Evolutionary conservation across 2,329 filamentous ascomycete genomes (phyloP).

Genomic region (Bisporella sp.): DNA sequence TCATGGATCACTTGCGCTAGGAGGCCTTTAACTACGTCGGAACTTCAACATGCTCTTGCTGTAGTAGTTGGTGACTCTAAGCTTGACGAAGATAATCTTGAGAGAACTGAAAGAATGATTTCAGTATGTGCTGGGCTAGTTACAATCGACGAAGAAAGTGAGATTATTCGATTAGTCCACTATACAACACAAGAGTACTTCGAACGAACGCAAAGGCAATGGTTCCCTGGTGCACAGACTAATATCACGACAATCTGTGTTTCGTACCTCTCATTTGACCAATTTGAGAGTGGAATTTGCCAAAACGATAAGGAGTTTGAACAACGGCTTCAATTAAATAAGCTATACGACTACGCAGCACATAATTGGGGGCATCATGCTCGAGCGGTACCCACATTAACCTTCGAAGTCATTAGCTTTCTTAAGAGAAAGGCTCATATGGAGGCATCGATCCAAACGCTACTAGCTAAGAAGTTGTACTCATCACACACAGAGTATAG

Average conservation of each 20-base stretch:
- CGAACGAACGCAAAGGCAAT: conserved; percentile 2
- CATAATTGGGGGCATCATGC: conserved; percentile 19
- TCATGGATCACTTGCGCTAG: neutral
- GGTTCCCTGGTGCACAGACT: conserved; percentile 11
- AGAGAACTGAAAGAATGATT: neutral
- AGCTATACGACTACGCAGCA: too few relatives aligned
- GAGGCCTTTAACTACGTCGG: conserved; percentile 25
- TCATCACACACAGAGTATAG: too few relatives aligned
- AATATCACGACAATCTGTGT: conserved; percentile 17
- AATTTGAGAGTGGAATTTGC: conserved; percentile 18
- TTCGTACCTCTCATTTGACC: conserved; percentile 23
- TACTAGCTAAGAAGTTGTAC: too few relatives aligned
- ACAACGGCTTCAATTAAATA: too few relatives aligned
- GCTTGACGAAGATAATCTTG: neutral
- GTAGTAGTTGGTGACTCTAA: neutral
- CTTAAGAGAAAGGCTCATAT: conserved; percentile 4
- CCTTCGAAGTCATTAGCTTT: conserved; percentile 7
- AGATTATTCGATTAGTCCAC: conserved; percentile 21
- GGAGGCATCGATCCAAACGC: too few relatives aligned
- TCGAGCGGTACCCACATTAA: conserved; percentile 10
- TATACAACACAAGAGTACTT: conserved; percentile 26
- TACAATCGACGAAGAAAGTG: conserved; percentile 18
- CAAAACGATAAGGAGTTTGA: conserved; percentile 14
- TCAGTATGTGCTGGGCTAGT: conserved; percentile 22
- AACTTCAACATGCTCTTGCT: conserved; percentile 37